Evolutionary conservation across 306 rosid species (phyloP).

Genomic region (Quercus alba): DNA sequence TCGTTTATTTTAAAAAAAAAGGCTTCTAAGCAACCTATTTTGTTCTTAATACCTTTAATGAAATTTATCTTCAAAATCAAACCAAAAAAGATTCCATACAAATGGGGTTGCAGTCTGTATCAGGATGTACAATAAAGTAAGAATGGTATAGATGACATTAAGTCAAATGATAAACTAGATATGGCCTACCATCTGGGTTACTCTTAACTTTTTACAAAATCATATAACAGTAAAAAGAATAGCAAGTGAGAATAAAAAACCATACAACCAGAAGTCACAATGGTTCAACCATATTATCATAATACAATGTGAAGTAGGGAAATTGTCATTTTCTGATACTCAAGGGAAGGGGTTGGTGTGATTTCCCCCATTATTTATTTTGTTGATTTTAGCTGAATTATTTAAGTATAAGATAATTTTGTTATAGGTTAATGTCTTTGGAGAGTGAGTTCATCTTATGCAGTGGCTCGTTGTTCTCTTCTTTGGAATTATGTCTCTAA

Average conservation of each 20-base stretch:
- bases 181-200: neutral
- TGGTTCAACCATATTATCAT: neutral
- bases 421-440: no score
- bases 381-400: no score
- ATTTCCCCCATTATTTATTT: no score
- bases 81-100: neutral
- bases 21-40: conserved; percentile 7
- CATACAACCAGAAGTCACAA: neutral
- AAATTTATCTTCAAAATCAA: neutral
- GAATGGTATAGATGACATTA: neutral
- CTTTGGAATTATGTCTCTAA: no score
- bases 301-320: no score
- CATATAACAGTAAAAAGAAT: neutral
- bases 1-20: neutral
- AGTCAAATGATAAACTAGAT: neutral
- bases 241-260: neutral
- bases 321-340: no score
- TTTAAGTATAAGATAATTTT: no score
- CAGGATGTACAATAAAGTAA: neutral
- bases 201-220: neutral
- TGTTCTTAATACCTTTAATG: neutral
- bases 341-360: no score
- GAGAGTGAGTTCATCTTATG: no score
- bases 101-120: neutral
- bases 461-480: no score